Conservation (phyloP, 768 basidiomycete species). For the Cystobasidium tubakii region DNA sequence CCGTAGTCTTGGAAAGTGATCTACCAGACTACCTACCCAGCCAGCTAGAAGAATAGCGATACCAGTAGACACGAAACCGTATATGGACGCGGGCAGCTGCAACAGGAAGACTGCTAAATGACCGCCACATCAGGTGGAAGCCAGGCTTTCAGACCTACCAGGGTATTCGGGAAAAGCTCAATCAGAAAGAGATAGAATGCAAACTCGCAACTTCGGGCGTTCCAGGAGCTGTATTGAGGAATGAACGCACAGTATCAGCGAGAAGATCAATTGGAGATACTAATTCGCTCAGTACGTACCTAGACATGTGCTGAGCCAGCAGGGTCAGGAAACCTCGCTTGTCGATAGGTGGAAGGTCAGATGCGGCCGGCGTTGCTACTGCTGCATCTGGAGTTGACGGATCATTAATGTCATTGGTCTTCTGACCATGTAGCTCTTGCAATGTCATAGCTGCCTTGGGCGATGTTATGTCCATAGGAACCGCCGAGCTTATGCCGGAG, state of each 20-base stretch:
- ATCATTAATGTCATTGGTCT: neutral
- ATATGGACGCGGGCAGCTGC: constrained; percentile 54
- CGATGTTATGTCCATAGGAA: no score
- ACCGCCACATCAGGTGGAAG: neutral
- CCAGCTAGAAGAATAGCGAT: constrained; percentile 52
- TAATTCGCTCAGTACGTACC: neutral
- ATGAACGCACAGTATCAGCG: neutral
- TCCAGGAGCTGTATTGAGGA: constrained; percentile 18
- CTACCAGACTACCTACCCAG: constrained; percentile 53
- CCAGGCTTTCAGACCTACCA: neutral
- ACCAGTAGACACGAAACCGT: constrained; percentile 53
- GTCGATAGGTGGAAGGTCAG: neutral
- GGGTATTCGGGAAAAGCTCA: constrained; percentile 27
- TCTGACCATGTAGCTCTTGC: no score
- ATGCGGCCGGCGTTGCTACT: neutral
- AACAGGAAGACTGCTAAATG: neutral
- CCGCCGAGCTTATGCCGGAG: no score
- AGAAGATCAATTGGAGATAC: neutral
- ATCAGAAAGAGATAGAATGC: constrained; percentile 36
- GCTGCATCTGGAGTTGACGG: neutral
- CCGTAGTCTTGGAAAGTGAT: constrained; percentile 50
- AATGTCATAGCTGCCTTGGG: no score
- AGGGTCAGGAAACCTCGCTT: constrained; percentile 8
- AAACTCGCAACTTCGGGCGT: constrained; percentile 32
- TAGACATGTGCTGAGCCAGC: neutral